phyloP scores from a whole-genome alignment of 441 rosid genomes.

The Populus trichocarpa region DNA sequence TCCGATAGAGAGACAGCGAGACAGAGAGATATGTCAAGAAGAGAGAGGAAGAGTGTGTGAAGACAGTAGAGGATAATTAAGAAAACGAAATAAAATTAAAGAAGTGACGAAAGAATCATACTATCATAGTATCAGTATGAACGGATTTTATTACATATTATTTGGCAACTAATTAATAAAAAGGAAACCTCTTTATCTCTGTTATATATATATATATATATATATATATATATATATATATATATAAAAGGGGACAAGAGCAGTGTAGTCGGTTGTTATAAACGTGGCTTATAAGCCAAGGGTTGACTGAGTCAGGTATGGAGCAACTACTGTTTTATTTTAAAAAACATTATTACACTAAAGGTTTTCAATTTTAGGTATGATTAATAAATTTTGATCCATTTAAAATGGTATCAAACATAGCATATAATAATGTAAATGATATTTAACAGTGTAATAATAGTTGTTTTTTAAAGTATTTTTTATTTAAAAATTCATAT shows the following conservation, averaged over 20 bases:
- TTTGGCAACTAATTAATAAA: neutral
- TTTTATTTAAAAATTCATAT: no score
- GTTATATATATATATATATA: no score
- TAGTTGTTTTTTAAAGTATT: no score
- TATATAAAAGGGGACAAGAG: no score
- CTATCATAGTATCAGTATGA: neutral
- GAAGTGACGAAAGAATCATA: neutral
- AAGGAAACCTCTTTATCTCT: neutral
- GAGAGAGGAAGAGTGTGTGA: conserved; percentile 2
- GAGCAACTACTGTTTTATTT: neutral
- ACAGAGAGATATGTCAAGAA: neutral
- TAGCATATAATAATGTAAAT: no score
- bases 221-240: no score
- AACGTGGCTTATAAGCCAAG: neutral
- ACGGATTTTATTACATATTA: neutral
- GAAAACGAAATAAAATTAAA: neutral
- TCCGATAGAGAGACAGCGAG: conserved; percentile 16
- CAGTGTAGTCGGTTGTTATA: neutral
- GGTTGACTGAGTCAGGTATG: neutral
- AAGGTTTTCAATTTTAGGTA: no score
- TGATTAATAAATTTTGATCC: no score
- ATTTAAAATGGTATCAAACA: no score
- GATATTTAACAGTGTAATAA: no score
- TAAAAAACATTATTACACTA: neutral
- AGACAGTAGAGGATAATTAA: conserved; percentile 12